phyloP scores from a whole-genome alignment of 306 rosid species.

The Castanospermum australe region DNA sequence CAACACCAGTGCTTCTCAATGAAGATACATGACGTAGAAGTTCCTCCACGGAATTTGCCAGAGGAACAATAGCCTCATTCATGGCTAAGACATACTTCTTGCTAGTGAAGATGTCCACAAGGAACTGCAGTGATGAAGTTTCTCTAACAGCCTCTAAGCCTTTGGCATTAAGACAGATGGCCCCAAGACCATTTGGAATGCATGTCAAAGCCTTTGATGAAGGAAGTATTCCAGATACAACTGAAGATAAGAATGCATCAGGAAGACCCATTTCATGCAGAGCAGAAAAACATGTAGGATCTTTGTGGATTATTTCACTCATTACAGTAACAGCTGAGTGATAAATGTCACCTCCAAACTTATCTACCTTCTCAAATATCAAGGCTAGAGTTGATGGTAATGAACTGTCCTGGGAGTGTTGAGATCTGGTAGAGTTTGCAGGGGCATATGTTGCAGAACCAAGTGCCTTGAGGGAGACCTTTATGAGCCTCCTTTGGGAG shows the following conservation, averaged over 20 bases:
- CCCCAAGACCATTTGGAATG: conserved; percentile 97
- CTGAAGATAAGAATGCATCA: conserved; percentile 80
- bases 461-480: conserved; percentile 89
- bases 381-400: conserved; percentile 67
- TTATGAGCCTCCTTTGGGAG: conserved; percentile 87
- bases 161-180: conserved; percentile 91
- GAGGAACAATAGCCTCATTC: conserved; percentile 97
- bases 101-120: conserved; percentile 81
- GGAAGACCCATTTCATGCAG: conserved; percentile 97
- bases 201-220: conserved; percentile 91
- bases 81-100: conserved; percentile 80
- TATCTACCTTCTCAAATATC: conserved; percentile 69
- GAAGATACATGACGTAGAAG: conserved; percentile 91
- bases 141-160: conserved; percentile 92
- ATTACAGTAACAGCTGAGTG: conserved; percentile 91
- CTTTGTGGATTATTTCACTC: conserved; percentile 98
- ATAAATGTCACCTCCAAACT: conserved; percentile 97
- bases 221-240: conserved; percentile 78
- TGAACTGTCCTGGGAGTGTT: conserved; percentile 63
- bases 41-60: conserved; percentile 97
- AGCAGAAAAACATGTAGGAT: conserved; percentile 82
- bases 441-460: conserved; percentile 92
- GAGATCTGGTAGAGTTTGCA: conserved; percentile 65
- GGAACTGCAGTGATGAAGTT: conserved; percentile 71
- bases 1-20: conserved; percentile 85